phyloP scores from a whole-genome alignment of 1,139 yeast species.

The Taphrina populina region DNA sequence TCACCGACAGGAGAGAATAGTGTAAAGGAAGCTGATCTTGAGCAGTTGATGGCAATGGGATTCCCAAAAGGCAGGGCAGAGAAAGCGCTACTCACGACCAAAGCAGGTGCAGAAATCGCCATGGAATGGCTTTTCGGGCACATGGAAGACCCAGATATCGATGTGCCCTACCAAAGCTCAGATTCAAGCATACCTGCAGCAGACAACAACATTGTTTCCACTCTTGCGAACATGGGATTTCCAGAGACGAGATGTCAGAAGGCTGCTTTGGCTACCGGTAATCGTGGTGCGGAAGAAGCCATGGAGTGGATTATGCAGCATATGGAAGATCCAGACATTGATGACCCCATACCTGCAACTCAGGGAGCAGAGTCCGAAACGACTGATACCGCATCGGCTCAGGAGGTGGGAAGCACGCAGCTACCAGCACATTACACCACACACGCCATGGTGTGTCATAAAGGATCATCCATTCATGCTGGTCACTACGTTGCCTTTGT shows the following conservation, averaged over 20 bases:
- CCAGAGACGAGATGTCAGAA: conserved; percentile 59
- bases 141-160: conserved; percentile 79
- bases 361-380: conserved; percentile 39
- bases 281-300: conserved; percentile 64
- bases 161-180: conserved; percentile 54
- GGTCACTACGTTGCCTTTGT: conserved; percentile 94
- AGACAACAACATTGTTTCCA: conserved; percentile 47
- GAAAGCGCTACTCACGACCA: conserved; percentile 70
- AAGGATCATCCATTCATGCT: conserved; percentile 89
- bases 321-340: conserved; percentile 58
- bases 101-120: conserved; percentile 67
- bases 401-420: conserved; percentile 40
- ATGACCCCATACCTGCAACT: conserved; percentile 36
- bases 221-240: conserved; percentile 77
- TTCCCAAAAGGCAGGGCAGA: conserved; percentile 66
- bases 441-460: conserved; percentile 81
- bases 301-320: conserved; percentile 85
- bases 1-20: conserved; percentile 45
- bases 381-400: conserved; percentile 39
- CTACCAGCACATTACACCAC: conserved; percentile 53
- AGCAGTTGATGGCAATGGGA: conserved; percentile 75
- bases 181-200: conserved; percentile 44
- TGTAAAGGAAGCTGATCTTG: conserved; percentile 59
- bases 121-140: conserved; percentile 90
- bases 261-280: conserved; percentile 57